Evolutionary conservation across 208 protist genomes (phyloP).

Genomic region (Angomonas desouzai): DNA sequence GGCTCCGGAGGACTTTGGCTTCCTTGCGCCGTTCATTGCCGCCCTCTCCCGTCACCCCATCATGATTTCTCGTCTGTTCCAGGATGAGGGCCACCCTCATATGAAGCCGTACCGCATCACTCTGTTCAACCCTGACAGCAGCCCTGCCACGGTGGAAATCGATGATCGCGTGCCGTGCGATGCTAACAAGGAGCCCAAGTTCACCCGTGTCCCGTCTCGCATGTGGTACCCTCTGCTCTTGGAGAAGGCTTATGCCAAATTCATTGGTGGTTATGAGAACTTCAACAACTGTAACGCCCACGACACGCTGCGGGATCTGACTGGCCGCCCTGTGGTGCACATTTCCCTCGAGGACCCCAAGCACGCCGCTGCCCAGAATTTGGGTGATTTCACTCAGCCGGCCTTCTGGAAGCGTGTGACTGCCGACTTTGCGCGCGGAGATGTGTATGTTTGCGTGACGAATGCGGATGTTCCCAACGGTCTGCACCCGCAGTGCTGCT

Average conservation of each 20-base stretch:
- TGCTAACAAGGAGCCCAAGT: constrained; percentile 44
- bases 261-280: constrained; percentile 78
- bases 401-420: constrained; percentile 68
- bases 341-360: constrained; percentile 62
- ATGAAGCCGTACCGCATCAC: constrained; percentile 71
- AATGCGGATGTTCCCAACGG: constrained; percentile 38
- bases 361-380: constrained; percentile 63
- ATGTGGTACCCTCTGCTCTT: constrained; percentile 80
- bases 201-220: constrained; percentile 41
- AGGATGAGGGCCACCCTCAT: constrained; percentile 43
- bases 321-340: constrained; percentile 76
- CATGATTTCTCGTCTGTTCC: constrained; percentile 66
- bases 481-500: constrained; percentile 77
- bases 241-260: constrained; percentile 92
- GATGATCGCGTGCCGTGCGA: constrained; percentile 82
- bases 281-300: constrained; percentile 78
- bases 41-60: constrained; percentile 57
- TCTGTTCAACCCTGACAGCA: constrained; percentile 82
- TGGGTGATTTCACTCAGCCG: constrained; percentile 48
- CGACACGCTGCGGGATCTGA: constrained; percentile 86
- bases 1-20: constrained; percentile 44
- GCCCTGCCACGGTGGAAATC: constrained; percentile 69
- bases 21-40: constrained; percentile 74
- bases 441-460: constrained; percentile 74
- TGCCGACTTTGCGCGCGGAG: constrained; percentile 53